phyloP scores from a whole-genome alignment of 169 alveolate genomes.

The Amoebophrya sp. region DNA sequence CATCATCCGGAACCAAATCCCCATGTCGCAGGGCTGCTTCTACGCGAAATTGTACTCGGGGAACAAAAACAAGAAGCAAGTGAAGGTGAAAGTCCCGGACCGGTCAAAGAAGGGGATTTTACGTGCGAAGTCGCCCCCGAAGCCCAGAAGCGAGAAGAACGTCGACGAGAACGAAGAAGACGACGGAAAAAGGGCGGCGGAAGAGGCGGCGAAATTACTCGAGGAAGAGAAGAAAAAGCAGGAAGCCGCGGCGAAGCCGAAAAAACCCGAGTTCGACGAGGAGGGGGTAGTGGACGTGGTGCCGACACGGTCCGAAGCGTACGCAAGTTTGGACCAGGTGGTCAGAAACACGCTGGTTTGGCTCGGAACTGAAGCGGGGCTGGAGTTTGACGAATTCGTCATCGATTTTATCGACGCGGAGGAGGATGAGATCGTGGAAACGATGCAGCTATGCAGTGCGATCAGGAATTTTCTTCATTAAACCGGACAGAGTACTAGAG shows the following conservation, averaged over 20 bases:
- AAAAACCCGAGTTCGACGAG: neutral
- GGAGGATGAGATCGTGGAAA: neutral
- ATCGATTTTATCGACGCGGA: neutral
- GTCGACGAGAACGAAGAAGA: neutral
- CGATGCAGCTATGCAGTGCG: too few relatives aligned
- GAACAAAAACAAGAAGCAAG: neutral
- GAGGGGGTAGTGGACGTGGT: neutral
- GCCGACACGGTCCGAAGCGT: neutral
- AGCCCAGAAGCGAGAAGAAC: neutral
- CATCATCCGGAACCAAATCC: constrained; percentile 21
- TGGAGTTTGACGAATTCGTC: neutral
- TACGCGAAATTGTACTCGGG: neutral
- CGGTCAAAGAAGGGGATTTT: neutral
- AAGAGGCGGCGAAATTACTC: too few relatives aligned
- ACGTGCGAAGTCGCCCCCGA: neutral
- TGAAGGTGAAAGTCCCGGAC: neutral
- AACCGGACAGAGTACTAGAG: too few relatives aligned
- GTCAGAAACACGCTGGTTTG: too few relatives aligned
- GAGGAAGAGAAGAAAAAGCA: too few relatives aligned
- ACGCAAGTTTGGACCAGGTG: neutral
- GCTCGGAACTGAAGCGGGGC: constrained; percentile 10
- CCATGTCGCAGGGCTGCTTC: neutral
- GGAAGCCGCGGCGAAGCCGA: neutral
- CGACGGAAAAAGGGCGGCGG: neutral
- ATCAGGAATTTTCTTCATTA: too few relatives aligned